Base-by-base conservation (phyloP, 345 rosid genomes). In the Firmiana major region DNA sequence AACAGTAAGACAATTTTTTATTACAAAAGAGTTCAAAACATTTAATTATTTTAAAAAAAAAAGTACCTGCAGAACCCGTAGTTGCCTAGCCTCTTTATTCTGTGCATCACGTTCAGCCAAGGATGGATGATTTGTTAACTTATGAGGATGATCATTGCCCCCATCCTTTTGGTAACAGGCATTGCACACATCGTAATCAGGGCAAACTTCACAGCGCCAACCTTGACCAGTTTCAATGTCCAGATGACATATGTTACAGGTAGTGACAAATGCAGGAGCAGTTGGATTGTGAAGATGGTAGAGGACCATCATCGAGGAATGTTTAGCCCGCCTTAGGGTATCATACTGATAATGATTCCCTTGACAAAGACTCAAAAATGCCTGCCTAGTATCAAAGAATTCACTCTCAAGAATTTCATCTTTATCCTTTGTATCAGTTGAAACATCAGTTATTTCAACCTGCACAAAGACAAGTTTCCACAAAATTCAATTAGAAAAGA, bases 331-430 rank as follows among this genome's bases (percentile, higher is more conserved):
- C 83, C 99, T 89, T 79, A 97, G 77, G 58, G 98, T 97, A 77
- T 97, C 99, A 85, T 94, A 97, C 81, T 97, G 99, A 84, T 97
- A 97, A 86, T 97, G 99, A 84, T 97, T 97, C 75, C 97, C 99
- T 84, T 97, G 97, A 84, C 99, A 97, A 54, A 97, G 94, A 90
- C 98, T 97, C 83, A 97, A 83, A 83, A 97, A 97, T 73, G 98
- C 97, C 81, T 97, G 98, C 79, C 99, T 94, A 15, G 98, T 94
- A 69, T 97, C 98, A 73, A 97, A 97, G 83, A 94, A 92, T 77
- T 97, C 98, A 81, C 97, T 92, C 86, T 97, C 98, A 43, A 97
- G 97, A 79, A 97, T 94, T 83, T 94, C 99, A 82, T 97, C 99
- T 87, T 77, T 88, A 84, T 97, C 99, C 83, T 86, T 94, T 31